Conservation (phyloP, 169 alveolate species). For the Plasmodium gaboni region DNA sequence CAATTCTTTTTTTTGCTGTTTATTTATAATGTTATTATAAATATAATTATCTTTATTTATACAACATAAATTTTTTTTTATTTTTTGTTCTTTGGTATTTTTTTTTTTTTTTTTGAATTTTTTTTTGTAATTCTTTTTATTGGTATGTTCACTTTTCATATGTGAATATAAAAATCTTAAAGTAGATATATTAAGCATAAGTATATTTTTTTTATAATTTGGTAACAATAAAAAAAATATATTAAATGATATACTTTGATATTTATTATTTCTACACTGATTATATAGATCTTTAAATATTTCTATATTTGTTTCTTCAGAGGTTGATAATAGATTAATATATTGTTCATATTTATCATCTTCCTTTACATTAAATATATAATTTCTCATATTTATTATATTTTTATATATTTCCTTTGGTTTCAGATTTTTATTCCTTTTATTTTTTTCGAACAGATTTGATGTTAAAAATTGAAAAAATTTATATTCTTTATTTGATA, state of each 20-base stretch:
- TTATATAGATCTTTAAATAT: not conserved
- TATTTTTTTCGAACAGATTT: slow-evolving; percentile 42
- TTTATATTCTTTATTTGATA: slow-evolving; percentile 9
- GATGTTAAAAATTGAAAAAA: slow-evolving; percentile 45
- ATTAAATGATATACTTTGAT: slow-evolving; percentile 17
- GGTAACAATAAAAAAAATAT: slow-evolving; percentile 32
- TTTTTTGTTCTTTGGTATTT: not conserved
- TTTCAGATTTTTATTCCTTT: slow-evolving; percentile 1
- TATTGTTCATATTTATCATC: too few species aligned
- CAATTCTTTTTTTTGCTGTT: slow-evolving; percentile 53
- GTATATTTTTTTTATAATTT: slow-evolving; percentile 19
- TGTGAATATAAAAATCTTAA: slow-evolving; percentile 70
- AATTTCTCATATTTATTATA: slow-evolving; percentile 37
- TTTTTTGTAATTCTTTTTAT: not conserved
- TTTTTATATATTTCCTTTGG: slow-evolving; percentile 12
- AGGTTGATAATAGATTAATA: too few species aligned
- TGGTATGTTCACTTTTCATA: slow-evolving; percentile 10
- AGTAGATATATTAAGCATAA: slow-evolving; percentile 54
- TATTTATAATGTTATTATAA: slow-evolving; percentile 20
- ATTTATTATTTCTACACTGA: not conserved
- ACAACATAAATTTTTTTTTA: slow-evolving; percentile 14
- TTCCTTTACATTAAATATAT: slow-evolving; percentile 17
- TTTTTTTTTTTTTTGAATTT: slow-evolving; percentile 4
- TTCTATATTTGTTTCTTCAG: too few species aligned
- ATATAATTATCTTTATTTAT: slow-evolving; percentile 4